Percentiles rank a stretch among this genome's conserved stretches.
phyloP scores from a whole-genome alignment of 1,139 yeast genomes.

The Taphrina populina region DNA sequence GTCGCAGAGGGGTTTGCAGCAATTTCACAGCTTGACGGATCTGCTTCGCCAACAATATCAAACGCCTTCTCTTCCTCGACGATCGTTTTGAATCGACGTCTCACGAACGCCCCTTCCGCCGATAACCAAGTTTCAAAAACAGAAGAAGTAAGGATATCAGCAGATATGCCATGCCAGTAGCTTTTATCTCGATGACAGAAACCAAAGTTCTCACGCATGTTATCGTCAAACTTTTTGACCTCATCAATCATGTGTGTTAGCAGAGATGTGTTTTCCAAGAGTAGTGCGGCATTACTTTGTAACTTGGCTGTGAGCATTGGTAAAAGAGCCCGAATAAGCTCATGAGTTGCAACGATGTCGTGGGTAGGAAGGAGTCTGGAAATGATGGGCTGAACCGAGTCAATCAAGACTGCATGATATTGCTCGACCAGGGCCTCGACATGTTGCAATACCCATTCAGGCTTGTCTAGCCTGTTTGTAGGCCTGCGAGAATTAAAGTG shows the following conservation, averaged over 20 bases:
- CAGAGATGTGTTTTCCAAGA: constrained; percentile 52
- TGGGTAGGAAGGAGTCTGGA: constrained; percentile 40
- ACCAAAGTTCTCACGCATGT: constrained; percentile 55
- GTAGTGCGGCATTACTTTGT: constrained; percentile 44
- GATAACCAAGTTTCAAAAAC: constrained; percentile 63
- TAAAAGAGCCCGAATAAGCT: constrained; percentile 58
- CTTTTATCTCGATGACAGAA: constrained; percentile 54
- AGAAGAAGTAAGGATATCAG: constrained; percentile 53
- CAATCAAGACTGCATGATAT: constrained; percentile 49
- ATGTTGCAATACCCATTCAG: constrained; percentile 74
- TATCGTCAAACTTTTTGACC: constrained; percentile 59
- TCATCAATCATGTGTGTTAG: constrained; percentile 64
- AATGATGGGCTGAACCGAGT: constrained; percentile 45
- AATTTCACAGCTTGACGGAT: constrained; percentile 43
- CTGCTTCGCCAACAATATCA: constrained; percentile 55
- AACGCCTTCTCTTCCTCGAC: constrained; percentile 54
- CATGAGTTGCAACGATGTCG: constrained; percentile 48
- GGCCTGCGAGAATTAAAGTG: constrained; percentile 66
- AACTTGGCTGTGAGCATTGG: constrained; percentile 56
- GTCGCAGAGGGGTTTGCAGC: constrained; percentile 70
- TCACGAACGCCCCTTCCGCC: constrained; percentile 60
- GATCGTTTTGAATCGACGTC: constrained; percentile 60
- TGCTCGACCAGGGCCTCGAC: constrained; percentile 54
- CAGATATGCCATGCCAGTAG: constrained; percentile 61
- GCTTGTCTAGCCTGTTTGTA: constrained; percentile 65